Evolutionary conservation across 2,329 filamentous ascomycete species (phyloP).

Genomic region (Curvularia sp.): DNA sequence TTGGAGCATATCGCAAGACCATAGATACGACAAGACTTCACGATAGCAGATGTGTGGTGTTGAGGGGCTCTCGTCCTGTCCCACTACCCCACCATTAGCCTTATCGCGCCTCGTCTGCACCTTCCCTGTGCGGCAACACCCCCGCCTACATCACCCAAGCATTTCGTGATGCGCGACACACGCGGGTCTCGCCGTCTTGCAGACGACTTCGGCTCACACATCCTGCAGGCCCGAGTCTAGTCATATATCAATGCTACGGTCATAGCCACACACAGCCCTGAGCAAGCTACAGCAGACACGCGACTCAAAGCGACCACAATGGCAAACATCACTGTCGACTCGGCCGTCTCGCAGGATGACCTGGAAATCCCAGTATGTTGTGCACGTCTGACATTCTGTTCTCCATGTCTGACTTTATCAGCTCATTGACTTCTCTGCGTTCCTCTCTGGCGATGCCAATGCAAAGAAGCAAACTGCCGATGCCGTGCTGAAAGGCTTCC

Average conservation of each 20-base stretch:
- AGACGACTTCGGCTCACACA: constrained; percentile 11
- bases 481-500: constrained; percentile 79
- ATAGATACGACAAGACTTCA: background rate
- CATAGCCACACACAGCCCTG: background rate
- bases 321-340: constrained; percentile 37
- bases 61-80: constrained; percentile 14
- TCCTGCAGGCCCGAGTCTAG: background rate
- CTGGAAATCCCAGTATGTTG: constrained; percentile 48
- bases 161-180: constrained; percentile 21
- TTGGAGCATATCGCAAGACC: background rate
- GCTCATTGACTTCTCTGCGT: constrained; percentile 80
- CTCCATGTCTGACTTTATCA: constrained; percentile 42
- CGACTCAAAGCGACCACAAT: constrained; percentile 17
- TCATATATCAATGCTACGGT: background rate
- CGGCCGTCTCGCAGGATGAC: constrained; percentile 50
- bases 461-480: constrained; percentile 71
- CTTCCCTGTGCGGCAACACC: constrained; percentile 31
- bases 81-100: constrained; percentile 29
- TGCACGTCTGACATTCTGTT: background rate
- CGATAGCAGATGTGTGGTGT: constrained; percentile 8
- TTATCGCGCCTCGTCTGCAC: constrained; percentile 38
- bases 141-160: constrained; percentile 23
- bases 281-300: constrained; percentile 1
- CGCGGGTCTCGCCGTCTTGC: constrained; percentile 31
- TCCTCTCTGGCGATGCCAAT: constrained; percentile 67